Percentiles rank a stretch among this genome's conserved stretches.
phyloP scores from a whole-genome alignment of 129 eudicot species.

The Solidago caesia region DNA sequence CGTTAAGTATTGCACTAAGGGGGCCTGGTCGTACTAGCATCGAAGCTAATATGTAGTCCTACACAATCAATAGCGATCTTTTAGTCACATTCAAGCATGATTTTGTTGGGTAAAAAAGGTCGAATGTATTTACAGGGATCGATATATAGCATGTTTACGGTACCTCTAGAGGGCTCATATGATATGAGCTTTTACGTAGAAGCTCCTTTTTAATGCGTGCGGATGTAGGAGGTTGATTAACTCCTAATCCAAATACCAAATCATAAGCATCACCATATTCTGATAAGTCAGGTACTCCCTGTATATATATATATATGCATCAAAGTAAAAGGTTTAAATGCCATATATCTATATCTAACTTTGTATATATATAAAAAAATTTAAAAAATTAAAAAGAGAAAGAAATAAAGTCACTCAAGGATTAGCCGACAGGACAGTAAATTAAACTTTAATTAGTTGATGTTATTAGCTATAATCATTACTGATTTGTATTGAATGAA shows the following conservation, averaged over 20 bases:
- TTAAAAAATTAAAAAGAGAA: too few relatives aligned
- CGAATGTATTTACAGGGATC: background rate
- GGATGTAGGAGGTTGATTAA: slow-evolving; percentile 32
- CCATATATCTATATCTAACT: background rate
- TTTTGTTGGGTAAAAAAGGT: background rate
- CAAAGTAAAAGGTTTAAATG: background rate
- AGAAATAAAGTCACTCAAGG: too few relatives aligned
- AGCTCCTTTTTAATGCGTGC: slow-evolving; percentile 38
- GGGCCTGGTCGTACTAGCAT: slow-evolving; percentile 47
- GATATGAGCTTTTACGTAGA: slow-evolving; percentile 31
- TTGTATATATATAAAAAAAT: too few relatives aligned
- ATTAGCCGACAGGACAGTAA: too few relatives aligned
- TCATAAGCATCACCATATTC: slow-evolving; percentile 39
- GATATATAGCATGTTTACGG: background rate
- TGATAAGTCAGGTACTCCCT: slow-evolving; percentile 39
- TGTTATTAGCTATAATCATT: too few relatives aligned
- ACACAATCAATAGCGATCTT: background rate
- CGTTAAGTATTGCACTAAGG: slow-evolving; percentile 26
- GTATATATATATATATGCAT: background rate
- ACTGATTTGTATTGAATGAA: too few relatives aligned
- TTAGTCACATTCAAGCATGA: too few relatives aligned
- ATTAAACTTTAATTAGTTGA: too few relatives aligned
- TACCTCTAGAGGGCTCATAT: slow-evolving; percentile 39
- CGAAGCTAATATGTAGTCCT: slow-evolving; percentile 45
- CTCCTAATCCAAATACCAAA: slow-evolving; percentile 33